These are phyloP conservation scores for Globisporangium cylindrosporum DNA, from an alignment of 352 stramenopile genomes.

Conservation along the genomic window DNA sequence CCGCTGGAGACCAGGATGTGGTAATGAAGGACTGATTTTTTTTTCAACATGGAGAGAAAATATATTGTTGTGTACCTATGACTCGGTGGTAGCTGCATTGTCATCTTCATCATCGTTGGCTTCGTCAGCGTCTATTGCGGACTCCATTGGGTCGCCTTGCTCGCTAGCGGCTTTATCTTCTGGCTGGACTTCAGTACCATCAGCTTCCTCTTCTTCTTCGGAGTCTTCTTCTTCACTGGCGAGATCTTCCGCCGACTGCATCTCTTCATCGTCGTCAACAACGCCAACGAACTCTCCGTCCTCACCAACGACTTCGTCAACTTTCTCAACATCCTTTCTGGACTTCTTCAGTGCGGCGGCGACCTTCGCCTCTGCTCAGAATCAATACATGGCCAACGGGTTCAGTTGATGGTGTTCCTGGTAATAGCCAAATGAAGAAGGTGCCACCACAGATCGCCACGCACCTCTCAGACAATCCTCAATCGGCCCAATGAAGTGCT, in stretches of 20 bases:
- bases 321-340: slow-evolving; percentile 25
- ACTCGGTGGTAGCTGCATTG: neutral
- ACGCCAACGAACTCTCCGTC: slow-evolving; percentile 23
- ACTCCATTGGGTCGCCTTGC: slow-evolving; percentile 4
- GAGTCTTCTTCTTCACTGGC: slow-evolving; percentile 8
- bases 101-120: neutral
- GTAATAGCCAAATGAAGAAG: neutral
- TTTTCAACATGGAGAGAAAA: neutral
- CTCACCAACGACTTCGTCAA: neutral
- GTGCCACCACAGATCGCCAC: neutral
- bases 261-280: slow-evolving; percentile 33
- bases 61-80: slow-evolving; percentile 6
- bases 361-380: slow-evolving; percentile 43
- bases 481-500: slow-evolving; percentile 68
- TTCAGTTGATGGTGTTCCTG: neutral
- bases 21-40: slow-evolving; percentile 42
- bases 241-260: slow-evolving; percentile 34
- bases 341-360: slow-evolving; percentile 32
- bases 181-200: neutral
- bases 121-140: slow-evolving; percentile 1
- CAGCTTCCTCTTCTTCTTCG: neutral
- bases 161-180: neutral
- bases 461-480: slow-evolving; percentile 74
- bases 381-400: neutral
- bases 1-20: slow-evolving; percentile 22